Conservation (phyloP, 257 asterid species). For the Coffea eugenioides region DNA sequence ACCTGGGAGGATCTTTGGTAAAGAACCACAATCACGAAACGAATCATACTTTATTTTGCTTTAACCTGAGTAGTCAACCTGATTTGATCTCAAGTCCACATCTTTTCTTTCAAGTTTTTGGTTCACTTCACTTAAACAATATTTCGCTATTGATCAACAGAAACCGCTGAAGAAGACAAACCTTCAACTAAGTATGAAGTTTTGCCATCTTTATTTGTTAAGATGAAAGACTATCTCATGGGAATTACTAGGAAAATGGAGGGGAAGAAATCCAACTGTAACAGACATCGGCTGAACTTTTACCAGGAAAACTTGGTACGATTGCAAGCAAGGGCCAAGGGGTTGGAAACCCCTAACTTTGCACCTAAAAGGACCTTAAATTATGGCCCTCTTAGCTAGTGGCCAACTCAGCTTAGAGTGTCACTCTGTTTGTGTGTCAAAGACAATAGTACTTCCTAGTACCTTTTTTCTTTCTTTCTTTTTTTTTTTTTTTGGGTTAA, state of each 20-base stretch:
- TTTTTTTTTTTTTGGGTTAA: too few species aligned
- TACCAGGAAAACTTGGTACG: too few species aligned
- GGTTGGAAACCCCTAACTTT: too few species aligned
- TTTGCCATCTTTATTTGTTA: neutral
- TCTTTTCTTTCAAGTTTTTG: constrained; percentile 1
- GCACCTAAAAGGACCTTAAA: too few species aligned
- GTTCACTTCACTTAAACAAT: neutral
- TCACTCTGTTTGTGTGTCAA: too few species aligned
- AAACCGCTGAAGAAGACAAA: neutral
- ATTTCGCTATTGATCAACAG: neutral
- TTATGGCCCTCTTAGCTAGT: too few species aligned
- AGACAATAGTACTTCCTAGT: too few species aligned
- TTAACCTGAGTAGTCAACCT: constrained; percentile 4
- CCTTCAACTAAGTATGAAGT: neutral
- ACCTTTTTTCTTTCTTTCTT: too few species aligned
- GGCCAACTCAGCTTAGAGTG: too few species aligned
- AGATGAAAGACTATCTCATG: neutral
- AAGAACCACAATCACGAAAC: constrained; percentile 1
- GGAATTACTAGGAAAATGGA: neutral
- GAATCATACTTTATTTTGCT: constrained; percentile 16
- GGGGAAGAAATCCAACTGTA: too few species aligned
- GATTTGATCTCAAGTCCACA: constrained; percentile 11
- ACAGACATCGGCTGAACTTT: too few species aligned
- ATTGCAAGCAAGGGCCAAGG: too few species aligned
- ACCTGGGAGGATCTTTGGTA: neutral